phyloP scores from a whole-genome alignment of 2,329 filamentous ascomycete species.

The Hymenoscyphus fraxineus region DNA sequence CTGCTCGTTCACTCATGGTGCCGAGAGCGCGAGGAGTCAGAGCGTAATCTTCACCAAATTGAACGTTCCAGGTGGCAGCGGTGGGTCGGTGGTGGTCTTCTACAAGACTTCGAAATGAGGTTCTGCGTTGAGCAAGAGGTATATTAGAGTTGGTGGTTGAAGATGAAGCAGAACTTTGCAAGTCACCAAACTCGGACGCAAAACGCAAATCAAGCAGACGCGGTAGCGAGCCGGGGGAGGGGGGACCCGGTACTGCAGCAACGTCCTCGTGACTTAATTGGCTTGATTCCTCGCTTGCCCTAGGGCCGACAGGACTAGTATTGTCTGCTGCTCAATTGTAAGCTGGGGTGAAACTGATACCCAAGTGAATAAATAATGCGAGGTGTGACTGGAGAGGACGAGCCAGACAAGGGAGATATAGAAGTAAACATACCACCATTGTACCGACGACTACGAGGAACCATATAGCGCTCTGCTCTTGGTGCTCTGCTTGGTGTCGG shows the following conservation, averaged over 20 bases:
- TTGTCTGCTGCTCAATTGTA: neutral
- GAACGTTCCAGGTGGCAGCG: neutral
- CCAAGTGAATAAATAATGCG: neutral
- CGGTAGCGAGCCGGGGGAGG: neutral
- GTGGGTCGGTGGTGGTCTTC: neutral
- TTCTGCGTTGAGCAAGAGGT: neutral
- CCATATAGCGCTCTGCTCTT: neutral
- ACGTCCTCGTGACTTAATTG: slow-evolving; percentile 1
- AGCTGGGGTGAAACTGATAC: neutral
- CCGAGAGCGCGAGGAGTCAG: neutral
- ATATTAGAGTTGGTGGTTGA: neutral
- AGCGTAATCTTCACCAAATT: neutral
- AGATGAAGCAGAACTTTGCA: neutral
- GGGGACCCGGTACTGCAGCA: neutral
- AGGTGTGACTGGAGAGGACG: neutral
- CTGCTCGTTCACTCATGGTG: neutral
- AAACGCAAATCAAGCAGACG: neutral
- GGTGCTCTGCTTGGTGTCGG: neutral
- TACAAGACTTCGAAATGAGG: neutral
- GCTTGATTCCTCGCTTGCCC: neutral
- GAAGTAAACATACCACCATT: neutral
- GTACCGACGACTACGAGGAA: neutral
- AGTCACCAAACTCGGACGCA: neutral
- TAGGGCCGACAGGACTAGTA: neutral
- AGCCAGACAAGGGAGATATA: neutral